Evolutionary conservation across 192 early-diverging fungal species (phyloP).

Genomic region (Umbelopsis sp.): DNA sequence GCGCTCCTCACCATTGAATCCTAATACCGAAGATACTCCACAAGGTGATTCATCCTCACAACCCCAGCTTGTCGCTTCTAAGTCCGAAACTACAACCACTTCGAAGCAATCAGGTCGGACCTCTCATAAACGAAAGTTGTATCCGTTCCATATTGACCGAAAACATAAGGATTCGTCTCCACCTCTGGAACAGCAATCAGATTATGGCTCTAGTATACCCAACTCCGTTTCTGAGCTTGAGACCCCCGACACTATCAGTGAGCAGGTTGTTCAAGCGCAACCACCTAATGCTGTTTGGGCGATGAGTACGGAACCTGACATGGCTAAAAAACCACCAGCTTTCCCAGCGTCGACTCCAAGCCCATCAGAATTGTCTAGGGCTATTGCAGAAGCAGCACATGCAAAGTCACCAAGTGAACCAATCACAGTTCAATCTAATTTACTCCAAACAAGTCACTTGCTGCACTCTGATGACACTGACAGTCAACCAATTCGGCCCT

Average conservation of each 20-base stretch:
- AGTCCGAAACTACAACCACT: background rate
- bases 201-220: too few relatives aligned
- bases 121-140: slow-evolving; percentile 3
- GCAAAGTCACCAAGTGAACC: background rate
- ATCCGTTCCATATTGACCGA: background rate
- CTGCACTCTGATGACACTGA: background rate
- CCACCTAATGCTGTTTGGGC: slow-evolving; percentile 13
- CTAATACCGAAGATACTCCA: background rate
- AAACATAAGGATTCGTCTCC: background rate
- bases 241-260: background rate
- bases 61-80: background rate
- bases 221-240: background rate
- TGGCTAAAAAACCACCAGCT: slow-evolving; percentile 8
- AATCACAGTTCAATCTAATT: background rate
- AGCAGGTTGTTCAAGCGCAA: background rate
- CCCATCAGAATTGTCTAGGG: slow-evolving; percentile 2
- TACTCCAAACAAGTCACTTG: background rate
- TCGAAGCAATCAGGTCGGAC: background rate
- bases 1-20: slow-evolving; percentile 14
- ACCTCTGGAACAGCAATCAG: background rate
- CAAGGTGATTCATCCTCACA: background rate
- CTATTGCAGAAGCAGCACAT: slow-evolving; percentile 12
- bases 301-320: background rate
- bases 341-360: slow-evolving; percentile 4
- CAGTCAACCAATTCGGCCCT: background rate